phyloP scores from a whole-genome alignment of 2,329 filamentous ascomycete species.

The Claviceps fusiformis region DNA sequence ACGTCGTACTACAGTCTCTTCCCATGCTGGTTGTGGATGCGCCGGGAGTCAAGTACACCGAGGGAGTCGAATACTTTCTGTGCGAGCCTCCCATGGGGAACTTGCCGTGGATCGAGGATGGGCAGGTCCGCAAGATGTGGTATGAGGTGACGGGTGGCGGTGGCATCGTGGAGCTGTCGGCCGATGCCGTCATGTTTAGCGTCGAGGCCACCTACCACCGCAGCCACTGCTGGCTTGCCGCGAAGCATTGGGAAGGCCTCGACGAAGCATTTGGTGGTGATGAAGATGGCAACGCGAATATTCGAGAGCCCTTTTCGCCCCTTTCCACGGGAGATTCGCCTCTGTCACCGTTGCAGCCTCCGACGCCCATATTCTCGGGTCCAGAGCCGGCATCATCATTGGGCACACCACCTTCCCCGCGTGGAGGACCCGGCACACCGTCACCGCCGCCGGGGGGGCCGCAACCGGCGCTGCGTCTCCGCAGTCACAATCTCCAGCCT shows the following conservation, averaged over 20 bases:
- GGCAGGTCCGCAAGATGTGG: conserved; percentile 54
- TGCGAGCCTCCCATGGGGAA: conserved; percentile 62
- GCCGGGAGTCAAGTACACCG: conserved; percentile 51
- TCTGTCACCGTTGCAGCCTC: conserved; percentile 26
- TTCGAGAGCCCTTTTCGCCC: not conserved
- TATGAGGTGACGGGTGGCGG: conserved; percentile 57
- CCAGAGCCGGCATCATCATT: conserved; percentile 14
- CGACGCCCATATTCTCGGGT: conserved; percentile 21
- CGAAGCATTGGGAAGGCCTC: conserved; percentile 33
- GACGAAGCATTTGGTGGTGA: conserved; percentile 13
- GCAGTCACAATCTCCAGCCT: conserved; percentile 26
- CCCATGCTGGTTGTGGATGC: conserved; percentile 69
- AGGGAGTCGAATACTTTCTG: conserved; percentile 70
- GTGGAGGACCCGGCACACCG: conserved; percentile 12
- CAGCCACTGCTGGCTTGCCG: conserved; percentile 42
- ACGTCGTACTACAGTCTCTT: conserved; percentile 62
- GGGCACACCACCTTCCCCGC: conserved; percentile 9
- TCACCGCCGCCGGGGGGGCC: conserved; percentile 15
- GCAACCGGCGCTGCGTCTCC: conserved; percentile 20
- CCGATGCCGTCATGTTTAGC: conserved; percentile 47
- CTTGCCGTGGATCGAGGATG: conserved; percentile 58
- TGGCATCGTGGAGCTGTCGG: conserved; percentile 42
- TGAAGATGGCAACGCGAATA: not conserved
- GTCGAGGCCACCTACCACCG: conserved; percentile 47
- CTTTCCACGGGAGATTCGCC: conserved; percentile 20